Conservation (phyloP, 768 basidiomycete genomes). For the Podaxis sp. region DNA sequence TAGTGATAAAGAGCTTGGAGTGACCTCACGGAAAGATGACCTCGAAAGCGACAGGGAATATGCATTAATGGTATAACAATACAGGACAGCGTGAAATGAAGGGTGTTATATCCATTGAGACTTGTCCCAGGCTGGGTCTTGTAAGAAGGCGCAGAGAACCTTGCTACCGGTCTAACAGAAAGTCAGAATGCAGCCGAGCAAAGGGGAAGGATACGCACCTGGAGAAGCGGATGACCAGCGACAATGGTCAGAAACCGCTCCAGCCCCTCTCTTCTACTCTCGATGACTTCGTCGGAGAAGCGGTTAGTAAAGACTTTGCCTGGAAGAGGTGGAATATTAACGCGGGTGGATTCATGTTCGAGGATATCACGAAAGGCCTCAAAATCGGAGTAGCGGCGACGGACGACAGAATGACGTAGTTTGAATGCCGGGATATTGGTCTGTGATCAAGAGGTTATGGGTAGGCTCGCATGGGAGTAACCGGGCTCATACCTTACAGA, state of each 20-base stretch:
- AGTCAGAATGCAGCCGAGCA: neutral
- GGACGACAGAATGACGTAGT: constrained; percentile 84
- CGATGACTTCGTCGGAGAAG: constrained; percentile 98
- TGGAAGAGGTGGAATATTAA: constrained; percentile 96
- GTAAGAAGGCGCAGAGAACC: constrained; percentile 92
- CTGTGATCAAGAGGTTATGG: constrained; percentile 36
- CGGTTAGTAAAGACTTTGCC: constrained; percentile 99
- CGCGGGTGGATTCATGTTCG: constrained; percentile 93
- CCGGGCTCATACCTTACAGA: constrained; percentile 75
- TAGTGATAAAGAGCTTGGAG: neutral
- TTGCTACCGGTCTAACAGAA: constrained; percentile 84
- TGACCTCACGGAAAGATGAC: neutral
- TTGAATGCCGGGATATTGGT: constrained; percentile 99
- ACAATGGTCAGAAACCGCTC: constrained; percentile 96
- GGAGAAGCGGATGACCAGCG: constrained; percentile 94
- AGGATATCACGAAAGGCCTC: constrained; percentile 98
- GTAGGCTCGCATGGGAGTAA: constrained; percentile 1
- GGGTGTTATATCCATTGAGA: constrained; percentile 64
- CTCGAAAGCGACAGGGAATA: neutral
- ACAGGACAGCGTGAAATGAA: neutral
- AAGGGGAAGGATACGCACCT: constrained; percentile 51
- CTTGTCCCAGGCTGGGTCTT: constrained; percentile 92
- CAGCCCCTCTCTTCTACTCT: constrained; percentile 85
- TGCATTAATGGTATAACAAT: neutral
- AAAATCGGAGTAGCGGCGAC: constrained; percentile 89